Conservation (phyloP, 208 protist genomes). For the Acanthamoeba polyphaga region DNA sequence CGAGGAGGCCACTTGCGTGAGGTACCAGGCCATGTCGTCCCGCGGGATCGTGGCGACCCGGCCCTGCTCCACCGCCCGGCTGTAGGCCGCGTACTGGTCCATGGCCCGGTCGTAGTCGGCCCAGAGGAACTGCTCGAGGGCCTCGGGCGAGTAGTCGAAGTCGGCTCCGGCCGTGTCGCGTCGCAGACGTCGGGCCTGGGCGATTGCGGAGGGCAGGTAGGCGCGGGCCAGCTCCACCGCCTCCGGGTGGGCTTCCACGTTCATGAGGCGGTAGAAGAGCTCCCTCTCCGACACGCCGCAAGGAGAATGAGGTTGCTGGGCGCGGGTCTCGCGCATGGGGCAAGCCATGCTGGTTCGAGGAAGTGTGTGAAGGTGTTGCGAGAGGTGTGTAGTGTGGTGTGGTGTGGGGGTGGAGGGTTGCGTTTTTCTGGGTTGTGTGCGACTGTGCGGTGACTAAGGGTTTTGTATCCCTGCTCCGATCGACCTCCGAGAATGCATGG, state of each 20-base stretch:
- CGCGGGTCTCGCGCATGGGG: not conserved
- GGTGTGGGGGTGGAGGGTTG: not conserved
- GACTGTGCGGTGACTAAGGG: not conserved
- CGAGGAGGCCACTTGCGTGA: conserved; percentile 13
- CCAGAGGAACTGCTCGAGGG: not conserved
- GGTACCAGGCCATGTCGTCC: conserved; percentile 65
- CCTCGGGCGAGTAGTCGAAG: conserved; percentile 16
- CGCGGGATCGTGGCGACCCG: not conserved
- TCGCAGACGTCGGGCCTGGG: not conserved
- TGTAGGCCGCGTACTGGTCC: conserved; percentile 21
- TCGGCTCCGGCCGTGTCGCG: not conserved
- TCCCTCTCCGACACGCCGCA: not conserved
- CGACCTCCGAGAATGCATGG: not conserved
- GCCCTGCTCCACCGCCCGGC: not conserved
- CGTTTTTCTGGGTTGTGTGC: not conserved
- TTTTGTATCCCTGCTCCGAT: not conserved
- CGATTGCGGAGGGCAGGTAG: not conserved
- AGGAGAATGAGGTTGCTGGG: not conserved
- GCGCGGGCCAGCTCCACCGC: not conserved
- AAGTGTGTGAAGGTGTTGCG: not conserved
- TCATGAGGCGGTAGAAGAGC: conserved; percentile 3
- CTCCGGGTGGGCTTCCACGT: not conserved
- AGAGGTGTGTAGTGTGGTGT: not conserved
- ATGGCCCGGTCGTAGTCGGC: conserved; percentile 5
- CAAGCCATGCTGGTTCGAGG: not conserved